phyloP scores from a whole-genome alignment of 441 rosid genomes.

The Croton setiger region DNA sequence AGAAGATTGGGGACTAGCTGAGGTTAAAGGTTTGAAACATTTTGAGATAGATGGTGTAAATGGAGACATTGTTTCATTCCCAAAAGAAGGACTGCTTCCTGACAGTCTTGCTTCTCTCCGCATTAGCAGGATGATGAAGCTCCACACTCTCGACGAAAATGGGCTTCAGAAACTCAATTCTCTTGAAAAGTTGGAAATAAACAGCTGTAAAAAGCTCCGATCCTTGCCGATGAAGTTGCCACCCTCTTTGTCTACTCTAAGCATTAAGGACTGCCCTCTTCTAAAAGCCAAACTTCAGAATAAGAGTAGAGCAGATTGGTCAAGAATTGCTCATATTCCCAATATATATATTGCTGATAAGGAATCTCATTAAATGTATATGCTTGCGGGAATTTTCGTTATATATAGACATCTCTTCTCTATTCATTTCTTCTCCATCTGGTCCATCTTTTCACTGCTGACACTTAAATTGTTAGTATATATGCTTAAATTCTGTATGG shows the following conservation, averaged over 20 bases:
- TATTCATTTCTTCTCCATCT: no score
- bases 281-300: not conserved
- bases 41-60: constrained; percentile 4
- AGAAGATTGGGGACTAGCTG: not conserved
- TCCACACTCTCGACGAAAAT: not conserved
- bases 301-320: not conserved
- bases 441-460: no score
- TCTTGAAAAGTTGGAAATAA: not conserved
- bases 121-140: constrained; percentile 7
- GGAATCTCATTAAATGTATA: not conserved
- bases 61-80: not conserved
- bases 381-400: no score
- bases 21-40: not conserved
- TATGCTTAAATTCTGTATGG: no score
- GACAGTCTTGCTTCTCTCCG: constrained; percentile 1
- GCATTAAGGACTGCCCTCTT: not conserved
- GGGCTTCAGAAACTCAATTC: not conserved
- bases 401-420: no score
- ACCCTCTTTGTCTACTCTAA: not conserved
- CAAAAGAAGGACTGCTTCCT: constrained; percentile 3
- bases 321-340: not conserved
- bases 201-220: not conserved
- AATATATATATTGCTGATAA: not conserved
- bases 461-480: no score
- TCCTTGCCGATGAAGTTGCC: not conserved